Conservation (phyloP, 805 yeast species). For the Helenozyma baotianmanensis region DNA sequence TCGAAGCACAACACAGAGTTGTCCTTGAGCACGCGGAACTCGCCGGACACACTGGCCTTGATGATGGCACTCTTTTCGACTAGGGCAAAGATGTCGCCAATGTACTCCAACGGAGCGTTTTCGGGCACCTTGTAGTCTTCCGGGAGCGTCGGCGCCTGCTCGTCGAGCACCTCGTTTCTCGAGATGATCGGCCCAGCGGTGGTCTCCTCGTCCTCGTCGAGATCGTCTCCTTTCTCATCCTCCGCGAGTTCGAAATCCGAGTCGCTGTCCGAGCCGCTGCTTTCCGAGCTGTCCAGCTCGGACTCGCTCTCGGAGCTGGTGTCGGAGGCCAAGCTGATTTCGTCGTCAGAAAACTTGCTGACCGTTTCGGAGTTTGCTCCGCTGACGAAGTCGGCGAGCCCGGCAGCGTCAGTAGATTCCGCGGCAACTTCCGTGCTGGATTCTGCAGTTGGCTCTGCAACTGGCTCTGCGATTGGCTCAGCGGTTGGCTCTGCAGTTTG, state of each 20-base stretch:
- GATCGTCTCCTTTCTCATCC: conserved; percentile 12
- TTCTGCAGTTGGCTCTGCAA: too few relatives aligned
- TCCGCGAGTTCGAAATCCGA: conserved; percentile 5
- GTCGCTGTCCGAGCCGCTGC: neutral
- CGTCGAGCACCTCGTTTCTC: conserved; percentile 71
- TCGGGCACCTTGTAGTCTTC: conserved; percentile 55
- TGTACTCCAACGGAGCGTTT: conserved; percentile 60
- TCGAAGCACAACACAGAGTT: conserved; percentile 75
- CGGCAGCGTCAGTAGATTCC: too few relatives aligned
- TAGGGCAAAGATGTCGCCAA: conserved; percentile 65
- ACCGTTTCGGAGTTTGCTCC: neutral
- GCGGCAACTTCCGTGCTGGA: too few relatives aligned
- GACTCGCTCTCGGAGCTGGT: conserved; percentile 1
- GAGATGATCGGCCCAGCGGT: conserved; percentile 67
- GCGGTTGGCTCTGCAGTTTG: too few relatives aligned
- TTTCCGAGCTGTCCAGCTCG: too few relatives aligned
- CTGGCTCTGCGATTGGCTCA: too few relatives aligned
- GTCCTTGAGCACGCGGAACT: conserved; percentile 75
- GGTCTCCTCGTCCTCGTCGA: conserved; percentile 42
- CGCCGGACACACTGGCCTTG: conserved; percentile 74
- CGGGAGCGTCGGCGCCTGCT: conserved; percentile 63
- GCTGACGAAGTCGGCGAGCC: conserved; percentile 1
- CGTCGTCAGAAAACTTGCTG: conserved; percentile 13
- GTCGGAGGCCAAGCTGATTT: conserved; percentile 7
- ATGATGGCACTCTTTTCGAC: conserved; percentile 72